These are phyloP conservation scores for Ambrosiella beaveri DNA, from an alignment of 2,329 filamentous ascomycete genomes.

Conservation along the genomic window DNA sequence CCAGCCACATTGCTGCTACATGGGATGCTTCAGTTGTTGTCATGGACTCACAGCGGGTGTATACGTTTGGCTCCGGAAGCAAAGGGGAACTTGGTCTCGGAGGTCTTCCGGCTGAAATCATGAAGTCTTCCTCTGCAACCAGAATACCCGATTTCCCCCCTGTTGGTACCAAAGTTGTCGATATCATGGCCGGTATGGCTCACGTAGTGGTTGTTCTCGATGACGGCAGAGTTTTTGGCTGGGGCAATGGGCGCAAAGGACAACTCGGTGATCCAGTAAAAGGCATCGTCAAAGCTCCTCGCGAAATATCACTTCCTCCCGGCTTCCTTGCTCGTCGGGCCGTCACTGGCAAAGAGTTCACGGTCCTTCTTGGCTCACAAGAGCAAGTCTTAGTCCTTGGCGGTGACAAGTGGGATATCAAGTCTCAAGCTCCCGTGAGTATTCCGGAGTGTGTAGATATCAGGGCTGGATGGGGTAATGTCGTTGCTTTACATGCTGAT, in stretches of 20 bases:
- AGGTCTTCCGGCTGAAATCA: conserved; percentile 22
- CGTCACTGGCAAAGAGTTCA: conserved; percentile 74
- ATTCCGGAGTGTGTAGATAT: conserved; percentile 48
- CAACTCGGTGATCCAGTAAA: conserved; percentile 50
- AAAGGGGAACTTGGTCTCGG: conserved; percentile 61
- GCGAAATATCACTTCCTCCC: conserved; percentile 33
- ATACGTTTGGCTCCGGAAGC: conserved; percentile 45
- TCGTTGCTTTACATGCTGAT: conserved; percentile 50
- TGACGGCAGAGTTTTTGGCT: conserved; percentile 67
- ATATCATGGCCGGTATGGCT: conserved; percentile 56
- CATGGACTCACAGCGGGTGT: conserved; percentile 32
- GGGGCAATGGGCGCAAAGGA: conserved; percentile 75
- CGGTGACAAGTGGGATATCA: conserved; percentile 54
- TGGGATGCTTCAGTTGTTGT: conserved; percentile 61
- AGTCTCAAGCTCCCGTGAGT: conserved; percentile 35
- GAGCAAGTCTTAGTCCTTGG: conserved; percentile 54
- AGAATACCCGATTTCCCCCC: conserved; percentile 49
- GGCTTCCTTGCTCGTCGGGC: conserved; percentile 48
- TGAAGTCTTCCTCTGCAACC: conserved; percentile 30
- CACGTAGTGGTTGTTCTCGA: conserved; percentile 59
- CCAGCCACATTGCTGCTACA: conserved; percentile 44
- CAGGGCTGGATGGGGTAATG: conserved; percentile 63
- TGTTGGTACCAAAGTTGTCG: conserved; percentile 34
- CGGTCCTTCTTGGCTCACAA: conserved; percentile 29
- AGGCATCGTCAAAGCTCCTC: conserved; percentile 37